These are phyloP conservation scores for Saccharomycopsis synnaedendra DNA, from an alignment of 805 yeast species.

Conservation along the genomic window DNA sequence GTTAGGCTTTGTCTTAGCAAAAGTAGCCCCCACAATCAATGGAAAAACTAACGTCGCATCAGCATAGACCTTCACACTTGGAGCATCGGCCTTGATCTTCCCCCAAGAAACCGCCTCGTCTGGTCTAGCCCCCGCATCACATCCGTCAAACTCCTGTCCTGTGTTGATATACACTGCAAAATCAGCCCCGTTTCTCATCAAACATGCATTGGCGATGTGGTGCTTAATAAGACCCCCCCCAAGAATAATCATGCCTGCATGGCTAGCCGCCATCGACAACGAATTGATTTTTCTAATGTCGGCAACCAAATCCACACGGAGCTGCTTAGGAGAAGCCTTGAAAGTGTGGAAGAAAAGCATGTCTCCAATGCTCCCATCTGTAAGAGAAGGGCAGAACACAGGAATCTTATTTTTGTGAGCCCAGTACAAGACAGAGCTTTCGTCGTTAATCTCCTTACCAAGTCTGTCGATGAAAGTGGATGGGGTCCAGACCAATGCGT, in stretches of 20 bases:
- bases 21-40: conserved; percentile 93
- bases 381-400: conserved; percentile 91
- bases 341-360: conserved; percentile 98
- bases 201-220: conserved; percentile 94
- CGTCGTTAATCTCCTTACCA: conserved; percentile 93
- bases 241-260: conserved; percentile 90
- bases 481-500: conserved; percentile 82
- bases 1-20: conserved; percentile 45
- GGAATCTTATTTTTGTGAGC: conserved; percentile 96
- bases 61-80: conserved; percentile 82
- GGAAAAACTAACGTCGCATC: conserved; percentile 96
- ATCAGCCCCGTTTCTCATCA: conserved; percentile 99
- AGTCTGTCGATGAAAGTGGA: conserved; percentile 83
- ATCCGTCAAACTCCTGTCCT: conserved; percentile 97
- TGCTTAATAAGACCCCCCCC: conserved; percentile 97
- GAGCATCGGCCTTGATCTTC: conserved; percentile 91
- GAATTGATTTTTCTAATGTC: conserved; percentile 89
- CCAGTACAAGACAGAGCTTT: conserved; percentile 91
- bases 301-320: conserved; percentile 84
- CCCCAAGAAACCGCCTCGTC: conserved; percentile 99
- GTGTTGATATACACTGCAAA: conserved; percentile 95
- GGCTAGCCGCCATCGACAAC: conserved; percentile 87
- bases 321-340: conserved; percentile 81
- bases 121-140: conserved; percentile 98
- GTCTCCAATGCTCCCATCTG: conserved; percentile 98